Evolutionary conservation across 2,329 filamentous ascomycete genomes (phyloP).

Genomic region (Fusarium subtropicale): DNA sequence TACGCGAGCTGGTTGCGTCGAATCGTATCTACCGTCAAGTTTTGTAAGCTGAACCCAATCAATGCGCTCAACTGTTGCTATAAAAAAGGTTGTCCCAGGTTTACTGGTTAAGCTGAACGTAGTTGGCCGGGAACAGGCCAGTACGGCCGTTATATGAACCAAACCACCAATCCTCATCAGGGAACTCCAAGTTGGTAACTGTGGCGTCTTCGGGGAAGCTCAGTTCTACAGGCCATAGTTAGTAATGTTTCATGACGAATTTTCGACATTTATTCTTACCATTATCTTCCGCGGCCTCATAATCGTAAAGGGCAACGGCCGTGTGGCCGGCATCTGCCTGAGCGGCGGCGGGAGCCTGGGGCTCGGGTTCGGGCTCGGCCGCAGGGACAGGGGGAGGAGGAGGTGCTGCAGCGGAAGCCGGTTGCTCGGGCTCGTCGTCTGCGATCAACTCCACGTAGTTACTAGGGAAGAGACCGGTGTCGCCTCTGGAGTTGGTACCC

Average conservation of each 20-base stretch:
- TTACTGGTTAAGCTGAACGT: slow-evolving; percentile 67
- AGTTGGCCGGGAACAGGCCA: slow-evolving; percentile 86
- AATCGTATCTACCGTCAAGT: slow-evolving; percentile 39
- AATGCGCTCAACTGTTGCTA: slow-evolving; percentile 15
- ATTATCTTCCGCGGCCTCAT: slow-evolving; percentile 97
- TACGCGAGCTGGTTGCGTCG: slow-evolving; percentile 41
- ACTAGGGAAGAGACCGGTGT: slow-evolving; percentile 92
- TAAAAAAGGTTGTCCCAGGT: background rate
- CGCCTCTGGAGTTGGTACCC: slow-evolving; percentile 86
- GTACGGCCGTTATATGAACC: slow-evolving; percentile 82
- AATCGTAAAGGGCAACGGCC: slow-evolving; percentile 91
- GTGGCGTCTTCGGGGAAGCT: slow-evolving; percentile 91
- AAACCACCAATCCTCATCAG: slow-evolving; percentile 99
- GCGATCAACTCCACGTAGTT: slow-evolving; percentile 94
- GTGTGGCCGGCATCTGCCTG: slow-evolving; percentile 65
- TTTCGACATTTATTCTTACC: slow-evolving; percentile 57
- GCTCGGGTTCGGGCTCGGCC: slow-evolving; percentile 49
- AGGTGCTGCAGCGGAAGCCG: slow-evolving; percentile 43
- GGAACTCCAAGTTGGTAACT: slow-evolving; percentile 89
- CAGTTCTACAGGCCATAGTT: slow-evolving; percentile 60
- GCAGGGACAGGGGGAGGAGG: slow-evolving; percentile 51
- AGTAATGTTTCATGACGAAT: slow-evolving; percentile 1
- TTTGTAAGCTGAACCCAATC: slow-evolving; percentile 19
- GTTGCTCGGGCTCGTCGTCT: slow-evolving; percentile 65
- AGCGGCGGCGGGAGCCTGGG: slow-evolving; percentile 54